phyloP scores from a whole-genome alignment of 345 rosid species.

The Noccaea bulbosa region DNA sequence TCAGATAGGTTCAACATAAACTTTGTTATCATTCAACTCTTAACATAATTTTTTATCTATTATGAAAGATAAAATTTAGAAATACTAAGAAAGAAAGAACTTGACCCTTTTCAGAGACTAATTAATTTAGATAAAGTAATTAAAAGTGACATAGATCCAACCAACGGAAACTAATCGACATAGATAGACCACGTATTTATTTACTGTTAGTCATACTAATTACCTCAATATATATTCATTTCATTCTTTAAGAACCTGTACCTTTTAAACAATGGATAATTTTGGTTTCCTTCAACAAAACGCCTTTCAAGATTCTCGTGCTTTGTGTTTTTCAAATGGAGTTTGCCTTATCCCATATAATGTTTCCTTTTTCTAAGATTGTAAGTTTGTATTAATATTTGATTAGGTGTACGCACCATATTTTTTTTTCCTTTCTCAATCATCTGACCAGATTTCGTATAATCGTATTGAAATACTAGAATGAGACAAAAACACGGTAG shows the following conservation, averaged over 20 bases:
- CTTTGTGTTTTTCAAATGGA: constrained; percentile 35
- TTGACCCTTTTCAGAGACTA: background rate
- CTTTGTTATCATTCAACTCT: too few species aligned
- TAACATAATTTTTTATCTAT: too few species aligned
- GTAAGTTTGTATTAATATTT: background rate
- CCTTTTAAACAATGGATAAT: background rate
- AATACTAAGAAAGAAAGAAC: background rate
- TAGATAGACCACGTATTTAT: constrained; percentile 24
- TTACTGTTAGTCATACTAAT: background rate
- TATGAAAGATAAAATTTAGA: background rate
- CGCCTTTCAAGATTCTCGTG: constrained; percentile 48
- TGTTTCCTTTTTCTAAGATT: background rate
- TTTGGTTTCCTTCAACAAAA: constrained; percentile 38
- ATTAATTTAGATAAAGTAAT: constrained; percentile 3
- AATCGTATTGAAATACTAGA: background rate
- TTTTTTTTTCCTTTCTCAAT: background rate
- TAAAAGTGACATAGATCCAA: constrained; percentile 29
- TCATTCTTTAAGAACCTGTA: constrained; percentile 24
- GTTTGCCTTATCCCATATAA: background rate
- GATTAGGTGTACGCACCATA: background rate
- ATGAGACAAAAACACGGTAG: background rate
- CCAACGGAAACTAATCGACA: constrained; percentile 28
- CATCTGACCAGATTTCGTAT: background rate
- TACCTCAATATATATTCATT: too few species aligned
- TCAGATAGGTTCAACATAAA: background rate